phyloP scores from a whole-genome alignment of 768 basidiomycete species.

The Rubroboletus satanas region DNA sequence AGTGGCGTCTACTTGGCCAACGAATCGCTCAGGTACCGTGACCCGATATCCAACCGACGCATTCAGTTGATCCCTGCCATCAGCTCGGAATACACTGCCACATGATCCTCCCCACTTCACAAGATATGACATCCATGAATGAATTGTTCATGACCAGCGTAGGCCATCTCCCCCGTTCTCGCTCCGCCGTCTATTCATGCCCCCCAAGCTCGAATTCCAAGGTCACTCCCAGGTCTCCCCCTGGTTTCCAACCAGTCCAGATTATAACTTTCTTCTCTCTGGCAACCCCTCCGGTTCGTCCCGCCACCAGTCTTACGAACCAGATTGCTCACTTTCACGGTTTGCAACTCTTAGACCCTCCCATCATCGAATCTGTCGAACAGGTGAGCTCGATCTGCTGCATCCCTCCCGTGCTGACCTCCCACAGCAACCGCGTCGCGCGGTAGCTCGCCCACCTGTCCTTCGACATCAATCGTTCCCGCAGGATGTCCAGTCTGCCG shows the following conservation, averaged over 20 bases:
- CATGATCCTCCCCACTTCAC: conserved; percentile 47
- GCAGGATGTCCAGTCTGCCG: conserved; percentile 24
- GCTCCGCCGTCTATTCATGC: not conserved
- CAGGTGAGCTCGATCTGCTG: conserved; percentile 7
- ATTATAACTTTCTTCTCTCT: conserved; percentile 43
- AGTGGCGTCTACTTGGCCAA: conserved; percentile 42
- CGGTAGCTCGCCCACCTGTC: conserved; percentile 17
- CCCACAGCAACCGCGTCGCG: not conserved
- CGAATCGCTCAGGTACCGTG: conserved; percentile 43
- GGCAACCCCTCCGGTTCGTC: conserved; percentile 28
- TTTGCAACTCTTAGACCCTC: conserved; percentile 13
- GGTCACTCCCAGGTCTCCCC: conserved; percentile 25
- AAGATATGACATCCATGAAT: conserved; percentile 44
- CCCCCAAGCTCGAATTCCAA: conserved; percentile 23
- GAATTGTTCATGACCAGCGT: conserved; percentile 48
- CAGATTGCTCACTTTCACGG: not conserved
- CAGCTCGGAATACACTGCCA: conserved; percentile 58
- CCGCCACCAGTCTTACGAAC: conserved; percentile 1
- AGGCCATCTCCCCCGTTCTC: conserved; percentile 7
- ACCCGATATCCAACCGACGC: conserved; percentile 1
- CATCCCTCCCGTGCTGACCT: conserved; percentile 10
- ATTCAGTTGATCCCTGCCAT: conserved; percentile 18
- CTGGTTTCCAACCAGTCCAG: conserved; percentile 40
- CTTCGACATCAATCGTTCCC: conserved; percentile 30
- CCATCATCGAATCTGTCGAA: not conserved